These are phyloP conservation scores for Senna siamea DNA, from an alignment of 306 rosid genomes.

Conservation along the genomic window DNA sequence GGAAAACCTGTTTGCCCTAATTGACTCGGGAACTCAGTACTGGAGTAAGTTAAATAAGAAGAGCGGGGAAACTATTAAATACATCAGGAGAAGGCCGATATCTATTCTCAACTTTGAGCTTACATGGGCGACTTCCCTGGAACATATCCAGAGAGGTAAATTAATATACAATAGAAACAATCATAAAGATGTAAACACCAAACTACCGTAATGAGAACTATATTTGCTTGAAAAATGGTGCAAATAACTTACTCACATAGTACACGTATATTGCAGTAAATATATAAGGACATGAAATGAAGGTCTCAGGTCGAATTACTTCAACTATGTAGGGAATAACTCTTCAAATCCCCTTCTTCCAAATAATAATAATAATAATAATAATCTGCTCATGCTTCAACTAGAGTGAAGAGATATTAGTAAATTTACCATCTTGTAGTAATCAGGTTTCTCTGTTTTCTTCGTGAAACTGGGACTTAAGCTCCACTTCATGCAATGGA, in stretches of 20 bases:
- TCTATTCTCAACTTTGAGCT: background rate
- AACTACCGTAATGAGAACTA: no score
- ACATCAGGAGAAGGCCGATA: background rate
- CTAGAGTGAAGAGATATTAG: background rate
- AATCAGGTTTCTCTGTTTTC: conserved; percentile 82
- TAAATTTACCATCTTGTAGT: conserved; percentile 71
- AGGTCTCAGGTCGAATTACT: background rate
- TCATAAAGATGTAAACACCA: background rate
- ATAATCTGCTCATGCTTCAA: background rate
- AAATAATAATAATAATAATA: background rate
- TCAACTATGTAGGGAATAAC: background rate
- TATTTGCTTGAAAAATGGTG: background rate
- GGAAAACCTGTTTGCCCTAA: no score
- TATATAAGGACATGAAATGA: no score
- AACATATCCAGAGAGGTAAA: no score
- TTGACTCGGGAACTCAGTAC: no score
- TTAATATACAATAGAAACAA: background rate
- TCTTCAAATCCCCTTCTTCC: conserved; percentile 3
- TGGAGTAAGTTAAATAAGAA: no score
- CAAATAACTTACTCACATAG: background rate
- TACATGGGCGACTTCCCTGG: background rate
- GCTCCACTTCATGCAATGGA: conserved; percentile 94
- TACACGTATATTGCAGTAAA: no score
- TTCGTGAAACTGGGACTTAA: conserved; percentile 88
- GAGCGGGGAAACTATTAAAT: no score